A percentile compares a stretch with the other conserved stretches of the same genome.
These are phyloP conservation scores for Gossypium sturtianum DNA, from an alignment of 345 rosid species.

Conservation along the genomic window DNA sequence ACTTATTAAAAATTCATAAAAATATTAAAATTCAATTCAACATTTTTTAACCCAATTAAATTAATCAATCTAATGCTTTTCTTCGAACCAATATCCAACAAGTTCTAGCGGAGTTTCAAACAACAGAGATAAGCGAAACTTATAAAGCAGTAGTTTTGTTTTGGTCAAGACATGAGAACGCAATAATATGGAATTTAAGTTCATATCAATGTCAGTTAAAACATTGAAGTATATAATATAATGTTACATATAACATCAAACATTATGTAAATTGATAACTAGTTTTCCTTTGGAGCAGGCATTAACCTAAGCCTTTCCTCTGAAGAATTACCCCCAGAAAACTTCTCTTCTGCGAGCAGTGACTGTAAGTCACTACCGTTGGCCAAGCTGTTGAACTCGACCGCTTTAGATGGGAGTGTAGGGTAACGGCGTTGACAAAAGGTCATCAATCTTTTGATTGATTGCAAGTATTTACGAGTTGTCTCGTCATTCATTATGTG, in stretches of 20 bases:
- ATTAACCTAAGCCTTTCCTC: conserved; percentile 67
- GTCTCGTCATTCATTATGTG: conserved; percentile 99
- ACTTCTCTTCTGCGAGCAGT: conserved; percentile 69
- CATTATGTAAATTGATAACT: conserved; percentile 12
- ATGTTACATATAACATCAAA: not conserved
- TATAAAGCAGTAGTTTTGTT: not conserved
- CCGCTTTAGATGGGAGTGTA: conserved; percentile 85
- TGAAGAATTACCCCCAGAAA: conserved; percentile 32
- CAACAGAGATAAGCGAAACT: not conserved
- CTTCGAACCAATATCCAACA: not conserved
- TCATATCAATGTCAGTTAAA: not conserved
- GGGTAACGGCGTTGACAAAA: conserved; percentile 95
- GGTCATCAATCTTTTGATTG: conserved; percentile 89
- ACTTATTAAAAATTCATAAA: too few species aligned
- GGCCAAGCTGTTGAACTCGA: conserved; percentile 96
- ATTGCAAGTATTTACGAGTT: conserved; percentile 91
- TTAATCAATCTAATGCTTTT: too few species aligned
- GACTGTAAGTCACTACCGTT: conserved; percentile 92
- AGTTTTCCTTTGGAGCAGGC: conserved; percentile 59
- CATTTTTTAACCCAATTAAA: too few species aligned
- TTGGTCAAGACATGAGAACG: not conserved
- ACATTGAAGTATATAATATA: not conserved
- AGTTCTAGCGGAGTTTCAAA: not conserved
- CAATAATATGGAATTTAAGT: not conserved
- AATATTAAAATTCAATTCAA: too few species aligned